phyloP scores from a whole-genome alignment of 2,329 filamentous ascomycete species.

The Pestalotiopsis sp. region DNA sequence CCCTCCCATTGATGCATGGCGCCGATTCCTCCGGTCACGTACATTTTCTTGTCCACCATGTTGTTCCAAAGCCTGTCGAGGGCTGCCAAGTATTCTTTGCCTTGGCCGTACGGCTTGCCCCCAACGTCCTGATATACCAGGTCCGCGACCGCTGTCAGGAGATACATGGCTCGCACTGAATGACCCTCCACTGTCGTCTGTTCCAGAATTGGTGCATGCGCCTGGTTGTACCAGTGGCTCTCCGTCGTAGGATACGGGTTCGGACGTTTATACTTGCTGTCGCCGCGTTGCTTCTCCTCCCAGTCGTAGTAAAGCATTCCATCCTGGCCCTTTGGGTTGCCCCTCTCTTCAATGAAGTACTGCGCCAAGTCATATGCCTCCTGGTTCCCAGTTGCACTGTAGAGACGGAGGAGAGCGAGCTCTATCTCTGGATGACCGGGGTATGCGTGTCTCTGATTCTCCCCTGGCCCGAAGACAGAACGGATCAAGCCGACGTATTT shows the following conservation, averaged over 20 bases:
- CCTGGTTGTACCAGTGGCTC: constrained; percentile 56
- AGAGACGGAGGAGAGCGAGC: constrained; percentile 42
- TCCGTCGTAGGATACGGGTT: constrained; percentile 46
- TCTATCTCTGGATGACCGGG: constrained; percentile 63
- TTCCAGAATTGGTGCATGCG: constrained; percentile 56
- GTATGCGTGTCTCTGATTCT: constrained; percentile 58
- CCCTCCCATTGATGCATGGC: constrained; percentile 62
- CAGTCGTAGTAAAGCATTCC: constrained; percentile 56
- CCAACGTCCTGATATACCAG: constrained; percentile 44
- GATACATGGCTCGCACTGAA: constrained; percentile 62
- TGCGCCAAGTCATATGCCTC: constrained; percentile 49
- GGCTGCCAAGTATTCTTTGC: constrained; percentile 37
- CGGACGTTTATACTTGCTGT: constrained; percentile 49
- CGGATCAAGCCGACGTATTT: constrained; percentile 58
- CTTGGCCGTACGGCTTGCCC: constrained; percentile 25
- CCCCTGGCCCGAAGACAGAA: constrained; percentile 52
- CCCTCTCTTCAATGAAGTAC: constrained; percentile 62
- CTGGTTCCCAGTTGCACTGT: constrained; percentile 35
- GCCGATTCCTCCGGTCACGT: constrained; percentile 64
- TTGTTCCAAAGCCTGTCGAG: constrained; percentile 58
- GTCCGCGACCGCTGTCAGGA: constrained; percentile 61
- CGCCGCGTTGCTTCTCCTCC: constrained; percentile 55
- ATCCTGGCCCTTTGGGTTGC: constrained; percentile 51
- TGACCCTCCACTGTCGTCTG: constrained; percentile 62
- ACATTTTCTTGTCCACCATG: constrained; percentile 65